Base-by-base conservation (phyloP, 208 protist species). In the Leptomonas pyrrhocoris region DNA sequence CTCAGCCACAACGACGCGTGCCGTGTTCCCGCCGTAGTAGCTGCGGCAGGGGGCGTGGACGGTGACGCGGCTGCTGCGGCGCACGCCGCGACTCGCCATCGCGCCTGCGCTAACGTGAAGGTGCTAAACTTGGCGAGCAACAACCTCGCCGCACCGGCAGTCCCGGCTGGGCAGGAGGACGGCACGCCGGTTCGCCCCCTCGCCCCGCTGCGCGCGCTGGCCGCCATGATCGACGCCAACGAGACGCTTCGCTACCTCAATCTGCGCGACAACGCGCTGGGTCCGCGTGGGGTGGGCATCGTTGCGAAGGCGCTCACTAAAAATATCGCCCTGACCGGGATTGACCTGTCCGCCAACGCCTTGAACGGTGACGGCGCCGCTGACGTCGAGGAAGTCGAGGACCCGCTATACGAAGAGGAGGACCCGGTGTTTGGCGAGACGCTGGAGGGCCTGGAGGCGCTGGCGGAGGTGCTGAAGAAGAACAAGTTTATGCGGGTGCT, bases 401-500 rank as follows among this genome's bases (percentile, higher is more conserved):
- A 95, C 68, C 85, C 86, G 13, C 87, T 89, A 30, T 82, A 85
- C 62, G 79, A 86, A 50, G 78, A 74, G 42, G 87, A 94, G 19
- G 90, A 95, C 58, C 80, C 90, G 7, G 85, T 92, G 18, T 95
- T 95, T 77, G 93, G 93, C 21, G 90, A 95, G 71, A 2, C 73
- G 12, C 83, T 86, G 53, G 81, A 68, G 38, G 90, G 90, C 36
- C 73, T 95, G 30, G 90, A 95, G 68, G 93, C 90, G 23, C 58
- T 97, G 46, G 76, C 73, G 34, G 90, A 97, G 77, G 75, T 97
- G 60, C 72, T 97, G 18, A 94, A 94, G 71, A 95, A 95, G 74
- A 97, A 97, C 61, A 97, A 97, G 64, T 95, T 97, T 60, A 59
- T 97, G 50, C 83, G 86, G 21, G 77, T 84, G 54, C 80, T 97